Conservation (phyloP, 2,329 filamentous ascomycete species). For the Onygenales sp. region DNA sequence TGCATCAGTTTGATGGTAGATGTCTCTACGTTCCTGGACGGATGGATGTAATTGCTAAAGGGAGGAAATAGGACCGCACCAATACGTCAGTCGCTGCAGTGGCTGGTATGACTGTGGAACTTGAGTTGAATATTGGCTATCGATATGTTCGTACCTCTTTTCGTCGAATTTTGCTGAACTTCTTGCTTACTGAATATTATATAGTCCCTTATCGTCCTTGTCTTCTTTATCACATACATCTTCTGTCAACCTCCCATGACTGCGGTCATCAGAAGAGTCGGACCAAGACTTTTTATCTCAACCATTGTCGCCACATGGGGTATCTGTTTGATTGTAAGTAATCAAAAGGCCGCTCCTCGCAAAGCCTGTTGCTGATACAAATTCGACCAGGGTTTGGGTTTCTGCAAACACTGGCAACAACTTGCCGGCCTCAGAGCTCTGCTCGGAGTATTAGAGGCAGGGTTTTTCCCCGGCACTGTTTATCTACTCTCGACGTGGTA, state of each 20-base stretch:
- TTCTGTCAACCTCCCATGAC: conserved; percentile 64
- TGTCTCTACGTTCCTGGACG: too few relatives aligned
- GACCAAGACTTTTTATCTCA: conserved; percentile 26
- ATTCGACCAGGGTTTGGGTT: conserved; percentile 15
- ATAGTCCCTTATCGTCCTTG: conserved; percentile 54
- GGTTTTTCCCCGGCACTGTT: conserved; percentile 62
- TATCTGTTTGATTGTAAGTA: conserved; percentile 13
- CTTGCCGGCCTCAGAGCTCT: conserved; percentile 28
- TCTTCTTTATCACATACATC: conserved; percentile 68
- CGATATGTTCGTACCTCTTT: conserved; percentile 14
- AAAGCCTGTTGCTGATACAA: neutral
- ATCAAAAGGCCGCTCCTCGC: too few relatives aligned
- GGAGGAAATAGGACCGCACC: conserved; percentile 48
- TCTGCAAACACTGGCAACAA: conserved; percentile 17
- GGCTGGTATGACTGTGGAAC: conserved; percentile 40
- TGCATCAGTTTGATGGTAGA: conserved; percentile 58
- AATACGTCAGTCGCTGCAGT: conserved; percentile 66
- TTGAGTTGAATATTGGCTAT: conserved; percentile 18
- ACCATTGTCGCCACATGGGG: conserved; percentile 16
- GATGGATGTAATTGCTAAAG: too few relatives aligned
- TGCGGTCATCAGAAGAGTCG: conserved; percentile 56
- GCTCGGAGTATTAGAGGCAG: conserved; percentile 54
- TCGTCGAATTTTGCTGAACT: neutral
- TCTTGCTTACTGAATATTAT: neutral
- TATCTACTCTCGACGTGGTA: conserved; percentile 70